Evolutionary conservation across 257 asterid species (phyloP).

Genomic region (Gentiana straminea): DNA sequence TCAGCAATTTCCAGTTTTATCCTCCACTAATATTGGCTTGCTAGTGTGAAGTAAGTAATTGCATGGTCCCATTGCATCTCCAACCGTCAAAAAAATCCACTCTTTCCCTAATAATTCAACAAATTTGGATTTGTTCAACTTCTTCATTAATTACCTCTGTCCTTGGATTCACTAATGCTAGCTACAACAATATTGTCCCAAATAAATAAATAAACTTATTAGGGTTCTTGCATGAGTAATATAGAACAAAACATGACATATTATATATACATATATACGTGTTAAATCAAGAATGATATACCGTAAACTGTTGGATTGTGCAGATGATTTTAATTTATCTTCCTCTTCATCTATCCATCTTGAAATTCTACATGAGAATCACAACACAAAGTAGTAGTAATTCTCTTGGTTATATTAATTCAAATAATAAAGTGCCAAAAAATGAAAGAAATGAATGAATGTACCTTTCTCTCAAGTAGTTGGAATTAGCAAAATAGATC

Average conservation of each 20-base stretch:
- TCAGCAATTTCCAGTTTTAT: slow-evolving; percentile 15
- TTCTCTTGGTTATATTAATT: too few species aligned
- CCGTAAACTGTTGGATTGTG: slow-evolving; percentile 39
- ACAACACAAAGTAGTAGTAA: background rate
- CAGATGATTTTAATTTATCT: slow-evolving; percentile 44
- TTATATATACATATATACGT: slow-evolving; percentile 33
- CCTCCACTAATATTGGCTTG: slow-evolving; percentile 26
- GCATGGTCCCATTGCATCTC: slow-evolving; percentile 86
- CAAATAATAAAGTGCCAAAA: too few species aligned
- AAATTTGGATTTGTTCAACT: slow-evolving; percentile 61
- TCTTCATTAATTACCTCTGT: slow-evolving; percentile 93
- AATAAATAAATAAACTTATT: too few species aligned
- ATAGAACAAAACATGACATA: too few species aligned
- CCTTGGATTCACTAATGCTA: slow-evolving; percentile 71
- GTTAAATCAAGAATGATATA: slow-evolving; percentile 70
- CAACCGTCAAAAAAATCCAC: slow-evolving; percentile 82
- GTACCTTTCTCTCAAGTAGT: slow-evolving; percentile 93
- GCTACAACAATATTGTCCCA: background rate
- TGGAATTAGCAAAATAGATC: slow-evolving; percentile 79
- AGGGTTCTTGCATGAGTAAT: too few species aligned
- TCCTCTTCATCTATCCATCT: slow-evolving; percentile 96
- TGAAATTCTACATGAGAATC: slow-evolving; percentile 34
- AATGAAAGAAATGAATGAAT: too few species aligned
- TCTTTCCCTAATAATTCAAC: slow-evolving; percentile 66
- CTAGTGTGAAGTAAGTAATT: slow-evolving; percentile 58